Percentiles rank a stretch among this genome's conserved stretches.
These are phyloP conservation scores for Kodamaea laetipori DNA, from an alignment of 805 yeast species.

Conservation along the genomic window DNA sequence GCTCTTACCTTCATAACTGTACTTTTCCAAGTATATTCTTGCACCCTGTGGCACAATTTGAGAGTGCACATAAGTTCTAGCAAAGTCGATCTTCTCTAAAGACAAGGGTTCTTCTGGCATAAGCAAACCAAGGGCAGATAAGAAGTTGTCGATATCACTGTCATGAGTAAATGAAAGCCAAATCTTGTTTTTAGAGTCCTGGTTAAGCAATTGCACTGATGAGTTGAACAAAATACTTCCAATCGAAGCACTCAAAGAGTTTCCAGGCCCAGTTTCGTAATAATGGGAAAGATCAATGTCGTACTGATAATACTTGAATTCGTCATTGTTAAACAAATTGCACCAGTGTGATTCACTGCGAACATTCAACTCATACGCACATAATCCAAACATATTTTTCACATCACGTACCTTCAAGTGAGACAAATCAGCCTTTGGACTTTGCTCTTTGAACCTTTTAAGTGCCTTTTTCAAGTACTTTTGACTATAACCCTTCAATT, in stretches of 20 bases:
- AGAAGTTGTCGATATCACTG: constrained; percentile 59
- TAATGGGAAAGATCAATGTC: constrained; percentile 58
- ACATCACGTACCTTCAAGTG: constrained; percentile 59
- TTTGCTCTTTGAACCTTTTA: constrained; percentile 51
- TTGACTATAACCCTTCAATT: constrained; percentile 31
- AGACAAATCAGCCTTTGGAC: constrained; percentile 37
- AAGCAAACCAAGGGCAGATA: constrained; percentile 65
- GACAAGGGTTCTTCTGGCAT: constrained; percentile 47
- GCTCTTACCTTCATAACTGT: constrained; percentile 28
- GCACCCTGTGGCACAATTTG: constrained; percentile 45
- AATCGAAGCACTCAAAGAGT: constrained; percentile 54
- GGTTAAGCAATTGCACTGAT: constrained; percentile 50
- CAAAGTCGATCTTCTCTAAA: constrained; percentile 48
- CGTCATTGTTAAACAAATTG: constrained; percentile 65
- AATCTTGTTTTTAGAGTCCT: constrained; percentile 49
- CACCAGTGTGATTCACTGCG: constrained; percentile 70
- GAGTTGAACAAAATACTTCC: constrained; percentile 60
- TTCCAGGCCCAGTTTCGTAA: constrained; percentile 66
- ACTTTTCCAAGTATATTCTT: constrained; percentile 41
- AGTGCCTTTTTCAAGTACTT: constrained; percentile 55
- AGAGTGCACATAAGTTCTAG: constrained; percentile 47
- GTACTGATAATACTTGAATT: constrained; percentile 64
- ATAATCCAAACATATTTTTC: constrained; percentile 54
- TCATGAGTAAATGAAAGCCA: constrained; percentile 79
- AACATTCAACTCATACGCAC: constrained; percentile 76